Base-by-base conservation (phyloP, 257 asterid genomes). In the Scutellaria baicalensis region DNA sequence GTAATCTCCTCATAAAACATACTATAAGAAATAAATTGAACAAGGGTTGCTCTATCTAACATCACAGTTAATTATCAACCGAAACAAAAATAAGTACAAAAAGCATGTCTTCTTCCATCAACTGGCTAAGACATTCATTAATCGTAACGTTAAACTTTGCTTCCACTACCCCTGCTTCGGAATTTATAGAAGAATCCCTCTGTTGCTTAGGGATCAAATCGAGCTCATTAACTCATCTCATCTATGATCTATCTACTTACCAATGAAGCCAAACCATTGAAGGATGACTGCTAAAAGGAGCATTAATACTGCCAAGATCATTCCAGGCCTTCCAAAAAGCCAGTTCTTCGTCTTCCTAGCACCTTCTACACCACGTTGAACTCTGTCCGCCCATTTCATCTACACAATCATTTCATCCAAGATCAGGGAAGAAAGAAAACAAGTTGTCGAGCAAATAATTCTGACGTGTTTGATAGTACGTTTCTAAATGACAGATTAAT, bases 371-470 rank as follows among this genome's bases (percentile, higher is more conserved):
- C 92, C 96, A 21, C 89, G 85, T 75, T 89, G 97, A 65, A 83
- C 31, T 79, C 88, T 87, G 73, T 94, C 97, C 2, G 86, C 96
- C 99, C 99, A 94, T 80, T 70, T 89, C 97, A 94, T 88, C 99
- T 91, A 79, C 82, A 79, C 78, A 76, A 39, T 49, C 55, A 71
- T 44, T 50, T 63, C 8, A 69, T 44, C 45, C 52, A 61, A n/a
- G n/a, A 21, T 50, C 63, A 50, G 58, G 6, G 10, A 56, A n/a
- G 10, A 40, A 23, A 45, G 11, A 40, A 40, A 49, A 16, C 62
- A 51, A 23, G 59, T 43, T 31, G 10, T 5, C 27, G 16, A 12
- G 11, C 51, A 31, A 13, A 16, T 6, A 16, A 9, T 2, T 9
- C 60, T 54, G 39, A 54, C 23, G 60, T 9, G 23, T 54, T 18